Evolutionary conservation across 306 rosid genomes (phyloP).

Genomic region (Prunus kanzakura): DNA sequence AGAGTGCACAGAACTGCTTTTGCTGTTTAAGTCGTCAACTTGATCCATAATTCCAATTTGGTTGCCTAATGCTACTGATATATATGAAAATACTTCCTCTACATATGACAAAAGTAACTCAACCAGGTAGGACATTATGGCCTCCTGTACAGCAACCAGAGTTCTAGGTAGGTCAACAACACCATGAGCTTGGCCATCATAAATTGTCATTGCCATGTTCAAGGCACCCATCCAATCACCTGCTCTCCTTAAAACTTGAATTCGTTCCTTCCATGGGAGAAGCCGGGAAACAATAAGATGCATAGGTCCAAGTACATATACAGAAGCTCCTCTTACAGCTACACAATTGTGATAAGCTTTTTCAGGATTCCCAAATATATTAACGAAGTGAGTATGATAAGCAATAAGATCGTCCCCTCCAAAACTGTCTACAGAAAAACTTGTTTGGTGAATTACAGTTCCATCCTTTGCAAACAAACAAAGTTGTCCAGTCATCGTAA

Average conservation of each 20-base stretch:
- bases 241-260: slow-evolving; percentile 75
- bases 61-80: slow-evolving; percentile 88
- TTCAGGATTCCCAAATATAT: slow-evolving; percentile 86
- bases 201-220: slow-evolving; percentile 93
- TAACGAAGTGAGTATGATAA: slow-evolving; percentile 78
- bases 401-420: slow-evolving; percentile 77
- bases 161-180: slow-evolving; percentile 92
- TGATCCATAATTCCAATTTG: slow-evolving; percentile 71
- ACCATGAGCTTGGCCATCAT: slow-evolving; percentile 94
- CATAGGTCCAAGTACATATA: slow-evolving; percentile 80
- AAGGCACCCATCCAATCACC: slow-evolving; percentile 99
- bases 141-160: slow-evolving; percentile 85
- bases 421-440: slow-evolving; percentile 62
- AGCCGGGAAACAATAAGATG: slow-evolving; percentile 84
- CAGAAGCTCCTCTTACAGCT: slow-evolving; percentile 91
- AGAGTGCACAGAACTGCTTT: slow-evolving; percentile 56
- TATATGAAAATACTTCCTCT: slow-evolving; percentile 94
- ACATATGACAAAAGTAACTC: slow-evolving; percentile 91
- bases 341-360: slow-evolving; percentile 85
- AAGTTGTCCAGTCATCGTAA: slow-evolving; percentile 72
- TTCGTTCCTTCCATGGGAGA: slow-evolving; percentile 96
- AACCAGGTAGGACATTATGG: slow-evolving; percentile 81
- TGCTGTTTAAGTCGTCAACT: slow-evolving; percentile 36
- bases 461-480: slow-evolving; percentile 86
- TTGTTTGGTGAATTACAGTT: slow-evolving; percentile 87